These are phyloP conservation scores for Dendrobium officinale DNA, from an alignment of 106 monocot species.

Conservation along the genomic window DNA sequence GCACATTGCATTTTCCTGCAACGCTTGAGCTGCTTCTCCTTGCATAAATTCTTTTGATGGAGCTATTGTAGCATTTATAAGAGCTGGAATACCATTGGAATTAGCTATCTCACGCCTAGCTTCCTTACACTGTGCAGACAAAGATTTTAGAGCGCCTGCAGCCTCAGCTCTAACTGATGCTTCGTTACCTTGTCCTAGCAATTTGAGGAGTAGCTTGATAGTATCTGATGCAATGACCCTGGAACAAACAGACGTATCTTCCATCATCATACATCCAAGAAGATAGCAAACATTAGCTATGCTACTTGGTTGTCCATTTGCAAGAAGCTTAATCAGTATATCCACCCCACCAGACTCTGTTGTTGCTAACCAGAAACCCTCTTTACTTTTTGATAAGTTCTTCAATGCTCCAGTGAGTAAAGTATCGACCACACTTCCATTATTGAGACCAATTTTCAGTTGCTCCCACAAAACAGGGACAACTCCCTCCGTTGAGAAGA, in stretches of 20 bases:
- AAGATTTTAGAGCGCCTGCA: constrained; percentile 86
- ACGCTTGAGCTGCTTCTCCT: constrained; percentile 89
- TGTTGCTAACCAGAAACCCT: constrained; percentile 81
- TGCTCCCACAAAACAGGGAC: constrained; percentile 89
- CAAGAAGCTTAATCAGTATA: constrained; percentile 77
- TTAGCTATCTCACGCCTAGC: constrained; percentile 88
- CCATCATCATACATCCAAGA: constrained; percentile 80
- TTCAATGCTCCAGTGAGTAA: constrained; percentile 74
- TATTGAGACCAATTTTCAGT: constrained; percentile 54
- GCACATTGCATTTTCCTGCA: constrained; percentile 99
- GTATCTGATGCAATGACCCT: constrained; percentile 44
- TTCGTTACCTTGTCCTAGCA: constrained; percentile 85
- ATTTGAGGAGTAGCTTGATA: constrained; percentile 74
- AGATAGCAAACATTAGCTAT: constrained; percentile 89
- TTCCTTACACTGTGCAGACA: constrained; percentile 94
- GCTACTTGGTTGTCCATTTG: constrained; percentile 48
- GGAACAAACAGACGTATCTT: constrained; percentile 80
- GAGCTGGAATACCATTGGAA: constrained; percentile 88
- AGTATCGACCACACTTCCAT: constrained; percentile 59
- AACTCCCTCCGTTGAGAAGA: constrained; percentile 96
- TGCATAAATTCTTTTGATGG: constrained; percentile 99
- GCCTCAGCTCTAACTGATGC: constrained; percentile 94
- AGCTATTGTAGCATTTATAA: constrained; percentile 98
- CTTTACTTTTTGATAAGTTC: constrained; percentile 69
- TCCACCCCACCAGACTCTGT: constrained; percentile 65